Percentiles rank a stretch among this genome's conserved stretches.
phyloP scores from a whole-genome alignment of 176 grass and related monocot genomes.

The Canna indica region DNA sequence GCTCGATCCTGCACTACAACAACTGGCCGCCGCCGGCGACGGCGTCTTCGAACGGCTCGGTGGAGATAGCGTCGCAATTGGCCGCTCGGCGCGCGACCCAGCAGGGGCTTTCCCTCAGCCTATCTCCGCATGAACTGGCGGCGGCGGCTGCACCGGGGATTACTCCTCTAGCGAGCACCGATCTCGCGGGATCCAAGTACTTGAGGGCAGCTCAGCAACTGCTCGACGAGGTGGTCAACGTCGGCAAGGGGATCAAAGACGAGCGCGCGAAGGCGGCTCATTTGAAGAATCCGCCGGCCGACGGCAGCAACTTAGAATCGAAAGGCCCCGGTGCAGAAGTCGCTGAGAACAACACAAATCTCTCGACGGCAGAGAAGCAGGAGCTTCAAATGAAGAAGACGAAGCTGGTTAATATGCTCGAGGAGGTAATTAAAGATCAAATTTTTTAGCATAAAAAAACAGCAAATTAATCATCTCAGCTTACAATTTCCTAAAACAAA shows the following conservation, averaged over 20 bases:
- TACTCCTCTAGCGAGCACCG: not conserved
- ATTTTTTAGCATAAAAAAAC: not conserved
- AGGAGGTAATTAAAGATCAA: conserved; percentile 61
- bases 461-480: not conserved
- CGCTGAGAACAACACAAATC: conserved; percentile 10
- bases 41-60: not conserved
- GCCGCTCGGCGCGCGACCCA: conserved; percentile 9
- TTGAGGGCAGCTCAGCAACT: conserved; percentile 75
- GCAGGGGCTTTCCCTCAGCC: conserved; percentile 67
- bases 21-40: conserved; percentile 31
- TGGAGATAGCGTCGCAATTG: conserved; percentile 31
- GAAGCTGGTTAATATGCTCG: conserved; percentile 91
- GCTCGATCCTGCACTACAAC: conserved; percentile 36
- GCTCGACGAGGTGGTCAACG: conserved; percentile 82
- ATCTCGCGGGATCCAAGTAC: conserved; percentile 72
- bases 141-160: conserved; percentile 16
- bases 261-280: conserved; percentile 4
- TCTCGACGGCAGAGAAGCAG: conserved; percentile 83
- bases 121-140: conserved; percentile 57
- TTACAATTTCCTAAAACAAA: conserved; percentile 3
- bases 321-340: conserved; percentile 18
- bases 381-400: conserved; percentile 99
- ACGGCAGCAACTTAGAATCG: conserved; percentile 33
- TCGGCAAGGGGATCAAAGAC: conserved; percentile 45
- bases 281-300: conserved; percentile 25